Evolutionary conservation across 106 monocot species (phyloP), one percentile per base, ranked within the genome.

Genomic region (Dendrobium officinale): DNA sequence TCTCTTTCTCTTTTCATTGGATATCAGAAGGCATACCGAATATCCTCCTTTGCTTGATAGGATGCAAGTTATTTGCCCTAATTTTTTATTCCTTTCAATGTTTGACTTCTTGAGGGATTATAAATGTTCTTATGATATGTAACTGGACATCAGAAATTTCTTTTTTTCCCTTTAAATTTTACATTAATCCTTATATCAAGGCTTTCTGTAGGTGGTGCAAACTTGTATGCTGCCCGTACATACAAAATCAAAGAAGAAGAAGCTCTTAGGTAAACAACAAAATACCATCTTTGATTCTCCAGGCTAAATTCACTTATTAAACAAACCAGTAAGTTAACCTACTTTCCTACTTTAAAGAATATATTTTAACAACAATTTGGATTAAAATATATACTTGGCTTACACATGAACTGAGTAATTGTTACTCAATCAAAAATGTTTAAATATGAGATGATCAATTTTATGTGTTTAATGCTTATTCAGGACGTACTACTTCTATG

Each of bases 401-500:
- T 37, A 72, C 51, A 11, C 13, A 15, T 72, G 72, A 33, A 72
- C 11, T 33, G 9, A 26, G 68, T 68, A 15, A 29, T 72, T 40
- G 33, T 27, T 72, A 4, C 37, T 16, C 9, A 33, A 33, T 4
- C 15, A 1, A 33, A 26, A 72, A 40, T 13, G 0, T 72, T 72
- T 72, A 2, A 29, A 40, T 22, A 64, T 64, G 1, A 64, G 59
- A 59, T 64, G 64, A 64, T 64, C 22, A 64, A 64, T 24, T 64
- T 24, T 64, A 64, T 64, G 37, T 72, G 58, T 67, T 73, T 19
- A 22, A 37, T 64, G 15, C 9, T 64, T 64, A 64, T 85, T 75
- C 93, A 95, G 98, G 95, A 91, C 87, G 68, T 99, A 93, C 75
- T 99, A 99, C 83, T 99, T 86, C 80, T 99, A 99, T 72, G 98